Evolutionary conservation across 768 basidiomycete species (phyloP), one percentile per base, ranked within the genome.

Genomic region (Lactarius sp.): DNA sequence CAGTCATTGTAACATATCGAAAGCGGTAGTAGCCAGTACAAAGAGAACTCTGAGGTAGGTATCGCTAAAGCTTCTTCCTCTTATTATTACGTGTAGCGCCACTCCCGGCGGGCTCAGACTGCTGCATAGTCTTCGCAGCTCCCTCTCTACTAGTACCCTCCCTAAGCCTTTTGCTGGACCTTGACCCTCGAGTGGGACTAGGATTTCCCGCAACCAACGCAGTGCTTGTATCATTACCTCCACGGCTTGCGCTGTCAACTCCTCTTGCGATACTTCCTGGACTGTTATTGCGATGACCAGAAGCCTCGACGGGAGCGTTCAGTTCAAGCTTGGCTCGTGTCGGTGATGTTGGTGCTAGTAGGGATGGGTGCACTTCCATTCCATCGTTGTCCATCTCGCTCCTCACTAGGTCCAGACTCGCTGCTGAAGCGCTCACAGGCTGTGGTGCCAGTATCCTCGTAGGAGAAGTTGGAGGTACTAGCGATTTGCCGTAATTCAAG

Each of bases 81-180:
- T 65, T 64, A 14, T 65, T 64, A 14, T 33, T 31, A 1, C 57
- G 57, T 27, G 52, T 59, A 22, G n/a, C 22, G 16, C 36, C 34
- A 39, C 58, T 18, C 41, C 42, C 49, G 4, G 41, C 14, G 16
- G 42, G 42, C 6, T 44, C 42, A 18, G 41, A 2, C 8, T 36
- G 52, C 9, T 47, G 57, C 22, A 22, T 58, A 2, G 20, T 31
- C 10, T 47, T 27, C 22, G 51, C 27, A 49, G 13, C 10, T 18
- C 37, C 44, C 1, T 20, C 53, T 50, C 59, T 37, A 10, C 27
- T 27, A 27, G 27, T 27, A 27, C 60, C 53, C 20, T 59, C 56
- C 22, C 59, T 60, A 6, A 33, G 2, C n/a, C 64, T 60, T 58
- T 65, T 65, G 42, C 49, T 60, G 18, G 59, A 56, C 10, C 59